A percentile compares a stretch with the other conserved stretches of the same genome.
Conservation (phyloP, 495 filamentous ascomycete genomes). For the Xeromyces bisporus region DNA sequence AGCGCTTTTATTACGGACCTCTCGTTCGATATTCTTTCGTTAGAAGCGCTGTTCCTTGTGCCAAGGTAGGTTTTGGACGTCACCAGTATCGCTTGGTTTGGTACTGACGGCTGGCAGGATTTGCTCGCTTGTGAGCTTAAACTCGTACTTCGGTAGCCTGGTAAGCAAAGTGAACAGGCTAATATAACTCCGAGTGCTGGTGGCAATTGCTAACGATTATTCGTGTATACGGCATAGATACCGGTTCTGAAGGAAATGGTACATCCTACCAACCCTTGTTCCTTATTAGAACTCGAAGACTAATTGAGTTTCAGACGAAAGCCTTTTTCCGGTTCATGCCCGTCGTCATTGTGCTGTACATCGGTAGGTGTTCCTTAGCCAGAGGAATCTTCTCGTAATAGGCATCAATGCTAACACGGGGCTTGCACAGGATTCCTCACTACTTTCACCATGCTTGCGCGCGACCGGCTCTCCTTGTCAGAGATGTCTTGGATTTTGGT, state of each 20-base stretch:
- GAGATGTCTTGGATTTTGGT: conserved; percentile 79
- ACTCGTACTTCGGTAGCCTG: conserved; percentile 77
- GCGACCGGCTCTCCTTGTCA: conserved; percentile 52
- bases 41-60: conserved; percentile 82
- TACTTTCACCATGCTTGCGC: conserved; percentile 75
- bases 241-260: conserved; percentile 84
- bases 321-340: conserved; percentile 84
- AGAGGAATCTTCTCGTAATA: conserved; percentile 2
- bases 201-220: no score
- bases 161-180: conserved; percentile 24
- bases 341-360: conserved; percentile 69
- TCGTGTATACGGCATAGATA: conserved; percentile 28
- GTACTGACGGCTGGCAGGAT: conserved; percentile 28
- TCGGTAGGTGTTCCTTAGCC: conserved; percentile 29
- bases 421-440: conserved; percentile 62
- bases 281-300: conserved; percentile 2
- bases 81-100: not conserved
- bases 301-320: conserved; percentile 44
- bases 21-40: conserved; percentile 72
- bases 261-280: conserved; percentile 2
- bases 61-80: conserved; percentile 35
- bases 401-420: conserved; percentile 5
- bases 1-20: conserved; percentile 49
- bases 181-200: conserved; percentile 1
- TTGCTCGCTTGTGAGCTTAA: conserved; percentile 74